Evolutionary conservation across 306 rosid genomes (phyloP).

Genomic region (Neltuma alba): DNA sequence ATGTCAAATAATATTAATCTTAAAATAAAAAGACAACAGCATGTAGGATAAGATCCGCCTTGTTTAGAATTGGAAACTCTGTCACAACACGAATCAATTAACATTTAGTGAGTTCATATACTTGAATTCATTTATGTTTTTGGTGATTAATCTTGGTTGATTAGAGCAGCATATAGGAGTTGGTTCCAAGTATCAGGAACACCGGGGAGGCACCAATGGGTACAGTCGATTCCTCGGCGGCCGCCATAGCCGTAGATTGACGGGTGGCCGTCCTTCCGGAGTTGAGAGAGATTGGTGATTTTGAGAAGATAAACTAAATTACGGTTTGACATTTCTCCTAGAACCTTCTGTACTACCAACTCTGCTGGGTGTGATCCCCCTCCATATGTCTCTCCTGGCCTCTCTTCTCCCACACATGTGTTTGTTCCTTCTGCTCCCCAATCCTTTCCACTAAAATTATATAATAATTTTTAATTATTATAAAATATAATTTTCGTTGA

Average conservation of each 20-base stretch:
- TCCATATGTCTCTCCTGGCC: constrained; percentile 42
- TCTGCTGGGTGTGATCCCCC: constrained; percentile 62
- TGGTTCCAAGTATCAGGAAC: constrained; percentile 86
- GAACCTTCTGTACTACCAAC: constrained; percentile 50
- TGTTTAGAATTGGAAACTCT: neutral
- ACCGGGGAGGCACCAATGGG: constrained; percentile 86
- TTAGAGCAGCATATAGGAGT: constrained; percentile 45
- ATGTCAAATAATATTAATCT: neutral
- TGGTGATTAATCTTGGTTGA: neutral
- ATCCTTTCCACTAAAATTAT: constrained; percentile 39
- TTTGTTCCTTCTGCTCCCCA: constrained; percentile 53
- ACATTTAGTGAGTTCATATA: neutral
- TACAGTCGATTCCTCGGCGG: constrained; percentile 56
- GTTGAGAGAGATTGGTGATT: constrained; percentile 61
- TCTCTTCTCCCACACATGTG: constrained; percentile 47
- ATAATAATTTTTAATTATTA: neutral
- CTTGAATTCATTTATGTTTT: neutral
- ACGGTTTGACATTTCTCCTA: constrained; percentile 44
- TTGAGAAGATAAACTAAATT: constrained; percentile 48
- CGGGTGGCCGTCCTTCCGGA: constrained; percentile 80
- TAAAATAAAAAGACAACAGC: neutral
- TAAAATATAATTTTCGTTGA: neutral
- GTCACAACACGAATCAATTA: neutral
- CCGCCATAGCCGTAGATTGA: constrained; percentile 68
- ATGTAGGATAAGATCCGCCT: neutral